Evolutionary conservation across 306 rosid species (phyloP).

Genomic region (Boehmeria nivea): DNA sequence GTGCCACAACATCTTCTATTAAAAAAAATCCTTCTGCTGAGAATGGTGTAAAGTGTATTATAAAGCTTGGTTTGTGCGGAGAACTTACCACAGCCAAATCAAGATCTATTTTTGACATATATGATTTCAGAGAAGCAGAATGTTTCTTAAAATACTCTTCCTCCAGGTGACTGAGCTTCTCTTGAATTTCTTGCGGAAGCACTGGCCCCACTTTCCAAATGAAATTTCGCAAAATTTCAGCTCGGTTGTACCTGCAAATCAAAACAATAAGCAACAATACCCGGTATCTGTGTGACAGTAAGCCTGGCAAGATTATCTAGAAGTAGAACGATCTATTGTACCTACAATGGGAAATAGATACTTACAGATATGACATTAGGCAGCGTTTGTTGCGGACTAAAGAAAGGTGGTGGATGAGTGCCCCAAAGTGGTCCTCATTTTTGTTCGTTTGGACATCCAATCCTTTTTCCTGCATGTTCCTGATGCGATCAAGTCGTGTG

Average conservation of each 20-base stretch:
- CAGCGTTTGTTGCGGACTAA: slow-evolving; percentile 86
- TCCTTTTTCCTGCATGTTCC: slow-evolving; percentile 82
- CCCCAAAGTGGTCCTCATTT: slow-evolving; percentile 77
- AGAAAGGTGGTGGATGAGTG: slow-evolving; percentile 83
- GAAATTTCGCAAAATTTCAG: slow-evolving; percentile 53
- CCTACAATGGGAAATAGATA: slow-evolving; percentile 14
- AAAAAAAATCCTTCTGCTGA: not conserved
- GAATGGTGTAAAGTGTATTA: not conserved
- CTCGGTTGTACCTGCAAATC: slow-evolving; percentile 55
- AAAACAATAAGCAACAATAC: slow-evolving; percentile 5
- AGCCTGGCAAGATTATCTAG: not conserved
- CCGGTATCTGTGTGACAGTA: not conserved
- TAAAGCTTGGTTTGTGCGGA: not conserved
- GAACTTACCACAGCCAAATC: slow-evolving; percentile 80
- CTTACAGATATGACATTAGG: slow-evolving; percentile 72
- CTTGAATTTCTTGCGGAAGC: slow-evolving; percentile 70
- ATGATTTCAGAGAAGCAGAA: slow-evolving; percentile 54
- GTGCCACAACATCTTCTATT: not conserved
- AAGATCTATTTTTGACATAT: slow-evolving; percentile 53
- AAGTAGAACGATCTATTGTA: slow-evolving; percentile 1
- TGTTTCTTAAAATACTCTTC: slow-evolving; percentile 70
- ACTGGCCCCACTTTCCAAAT: slow-evolving; percentile 75
- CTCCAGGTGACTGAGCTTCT: slow-evolving; percentile 66
- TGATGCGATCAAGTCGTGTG: slow-evolving; percentile 27
- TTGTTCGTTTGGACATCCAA: slow-evolving; percentile 72